Conservation (phyloP, 2,329 filamentous ascomycete species). For the Hypoxylon sp. region DNA sequence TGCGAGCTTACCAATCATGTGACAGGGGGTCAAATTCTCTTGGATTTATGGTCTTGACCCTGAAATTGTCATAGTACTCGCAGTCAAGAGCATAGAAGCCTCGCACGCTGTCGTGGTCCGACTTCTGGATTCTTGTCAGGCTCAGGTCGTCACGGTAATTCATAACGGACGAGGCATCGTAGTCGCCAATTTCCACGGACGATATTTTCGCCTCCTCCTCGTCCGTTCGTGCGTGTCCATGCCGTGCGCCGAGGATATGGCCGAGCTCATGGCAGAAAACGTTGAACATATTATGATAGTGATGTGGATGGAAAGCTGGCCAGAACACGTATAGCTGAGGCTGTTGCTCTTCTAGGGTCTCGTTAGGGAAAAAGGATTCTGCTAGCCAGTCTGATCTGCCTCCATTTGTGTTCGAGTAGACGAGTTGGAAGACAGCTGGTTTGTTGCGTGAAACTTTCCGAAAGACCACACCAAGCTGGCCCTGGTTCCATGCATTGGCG, state of each 20-base stretch:
- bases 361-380: conserved; percentile 8
- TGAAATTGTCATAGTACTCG: background rate
- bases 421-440: conserved; percentile 20
- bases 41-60: background rate
- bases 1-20: too few relatives aligned
- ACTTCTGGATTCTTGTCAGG: conserved; percentile 5
- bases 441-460: conserved; percentile 5
- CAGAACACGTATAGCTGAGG: conserved; percentile 2
- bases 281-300: conserved; percentile 3
- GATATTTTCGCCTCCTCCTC: background rate
- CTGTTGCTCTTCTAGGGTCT: background rate
- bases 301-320: background rate
- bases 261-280: conserved; percentile 28
- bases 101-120: conserved; percentile 1
- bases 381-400: background rate
- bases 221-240: conserved; percentile 6
- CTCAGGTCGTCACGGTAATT: conserved; percentile 12
- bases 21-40: too few relatives aligned
- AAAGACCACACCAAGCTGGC: conserved; percentile 1
- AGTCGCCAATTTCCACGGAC: conserved; percentile 1
- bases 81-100: background rate
- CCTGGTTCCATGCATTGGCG: conserved; percentile 5
- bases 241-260: conserved; percentile 23
- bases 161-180: conserved; percentile 16
- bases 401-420: background rate